A percentile compares a stretch with the other conserved stretches of the same genome.
phyloP scores from a whole-genome alignment of 176 grass and related monocot genomes.

The Tuctoria greenei region DNA sequence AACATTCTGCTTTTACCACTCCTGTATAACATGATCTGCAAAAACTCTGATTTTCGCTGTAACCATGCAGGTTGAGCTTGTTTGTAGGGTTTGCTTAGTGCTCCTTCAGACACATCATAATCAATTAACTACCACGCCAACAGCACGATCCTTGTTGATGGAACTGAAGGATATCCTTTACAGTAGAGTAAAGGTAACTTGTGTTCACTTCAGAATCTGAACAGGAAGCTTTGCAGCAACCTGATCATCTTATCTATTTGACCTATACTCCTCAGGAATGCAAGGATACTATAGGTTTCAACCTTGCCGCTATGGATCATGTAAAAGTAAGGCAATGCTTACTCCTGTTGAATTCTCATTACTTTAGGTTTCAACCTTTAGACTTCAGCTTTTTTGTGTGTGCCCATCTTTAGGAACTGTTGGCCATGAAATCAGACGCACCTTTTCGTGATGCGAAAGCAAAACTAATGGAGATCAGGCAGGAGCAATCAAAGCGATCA shows the following conservation, averaged over 20 bases:
- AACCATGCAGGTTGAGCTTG: slow-evolving; percentile 80
- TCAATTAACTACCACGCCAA: slow-evolving; percentile 66
- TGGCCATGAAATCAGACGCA: slow-evolving; percentile 80
- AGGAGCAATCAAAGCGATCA: slow-evolving; percentile 51
- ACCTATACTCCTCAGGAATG: slow-evolving; percentile 51
- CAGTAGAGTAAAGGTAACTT: slow-evolving; percentile 73
- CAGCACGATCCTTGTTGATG: slow-evolving; percentile 66
- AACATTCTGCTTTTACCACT: not conserved
- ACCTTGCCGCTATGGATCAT: slow-evolving; percentile 89
- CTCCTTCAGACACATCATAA: slow-evolving; percentile 95
- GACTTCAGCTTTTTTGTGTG: slow-evolving; percentile 11
- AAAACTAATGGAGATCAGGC: slow-evolving; percentile 78
- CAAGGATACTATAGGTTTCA: slow-evolving; percentile 91
- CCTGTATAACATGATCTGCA: not conserved
- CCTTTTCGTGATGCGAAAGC: slow-evolving; percentile 86
- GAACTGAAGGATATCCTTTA: slow-evolving; percentile 68
- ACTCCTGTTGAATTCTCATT: not conserved
- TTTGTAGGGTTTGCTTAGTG: slow-evolving; percentile 70
- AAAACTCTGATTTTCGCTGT: slow-evolving; percentile 22
- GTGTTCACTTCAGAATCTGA: not conserved
- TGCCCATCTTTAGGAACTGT: slow-evolving; percentile 49
- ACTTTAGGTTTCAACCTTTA: not conserved
- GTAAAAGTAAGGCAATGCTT: slow-evolving; percentile 47
- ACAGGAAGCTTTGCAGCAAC: not conserved
- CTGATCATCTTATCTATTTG: not conserved